Evolutionary conservation across 345 rosid genomes (phyloP).

Genomic region (Cardamine resedifolia): DNA sequence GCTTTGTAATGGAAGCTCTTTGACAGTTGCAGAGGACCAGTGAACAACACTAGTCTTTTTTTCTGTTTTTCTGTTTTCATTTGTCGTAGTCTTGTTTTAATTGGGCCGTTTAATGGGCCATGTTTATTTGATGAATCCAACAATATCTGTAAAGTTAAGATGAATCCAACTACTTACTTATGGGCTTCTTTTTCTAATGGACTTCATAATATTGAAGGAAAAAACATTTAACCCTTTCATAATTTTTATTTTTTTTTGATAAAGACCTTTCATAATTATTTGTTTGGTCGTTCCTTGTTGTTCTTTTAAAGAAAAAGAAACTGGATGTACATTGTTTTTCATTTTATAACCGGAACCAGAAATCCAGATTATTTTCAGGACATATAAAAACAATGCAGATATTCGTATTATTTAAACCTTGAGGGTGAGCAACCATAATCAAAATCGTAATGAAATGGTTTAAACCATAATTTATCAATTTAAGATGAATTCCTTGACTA

Average conservation of each 20-base stretch:
- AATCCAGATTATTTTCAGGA: neutral
- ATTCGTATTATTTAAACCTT: neutral
- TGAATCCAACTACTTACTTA: neutral
- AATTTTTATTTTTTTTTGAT: too few relatives aligned
- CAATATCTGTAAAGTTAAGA: neutral
- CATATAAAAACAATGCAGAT: neutral
- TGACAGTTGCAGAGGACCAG: conserved; percentile 44
- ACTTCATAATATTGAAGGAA: neutral
- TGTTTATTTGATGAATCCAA: neutral
- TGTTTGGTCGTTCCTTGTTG: neutral
- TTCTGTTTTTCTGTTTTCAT: conserved; percentile 18
- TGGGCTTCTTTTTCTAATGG: neutral
- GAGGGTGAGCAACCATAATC: neutral
- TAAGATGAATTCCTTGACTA: neutral
- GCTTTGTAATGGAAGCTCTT: conserved; percentile 52
- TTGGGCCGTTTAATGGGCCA: conserved; percentile 8
- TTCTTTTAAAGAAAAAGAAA: too few relatives aligned
- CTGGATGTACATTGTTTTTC: neutral
- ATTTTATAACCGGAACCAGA: neutral
- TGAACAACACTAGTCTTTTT: neutral
- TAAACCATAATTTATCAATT: neutral
- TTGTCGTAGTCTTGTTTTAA: neutral
- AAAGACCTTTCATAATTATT: too few relatives aligned
- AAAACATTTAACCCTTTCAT: neutral
- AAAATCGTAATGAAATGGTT: neutral